A percentile compares a stretch with the other conserved stretches of the same genome.
phyloP scores from a whole-genome alignment of 225 moss, liverwort and hornwort species.

The Thuidium tamariscinum region DNA sequence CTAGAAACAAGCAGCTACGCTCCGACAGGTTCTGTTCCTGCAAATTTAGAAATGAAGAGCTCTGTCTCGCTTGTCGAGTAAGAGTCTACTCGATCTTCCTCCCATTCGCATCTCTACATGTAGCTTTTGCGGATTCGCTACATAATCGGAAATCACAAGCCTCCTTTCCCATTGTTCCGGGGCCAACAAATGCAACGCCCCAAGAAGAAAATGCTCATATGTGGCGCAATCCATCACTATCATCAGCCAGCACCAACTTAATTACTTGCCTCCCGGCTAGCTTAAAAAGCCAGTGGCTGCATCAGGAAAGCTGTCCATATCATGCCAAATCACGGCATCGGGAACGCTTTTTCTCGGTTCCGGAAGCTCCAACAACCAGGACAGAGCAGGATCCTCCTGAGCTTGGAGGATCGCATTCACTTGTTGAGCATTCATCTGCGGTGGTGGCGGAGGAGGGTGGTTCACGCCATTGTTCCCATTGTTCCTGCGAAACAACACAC shows the following conservation, averaged over 20 bases:
- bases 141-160: neutral
- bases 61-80: neutral
- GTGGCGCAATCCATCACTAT: neutral
- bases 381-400: neutral
- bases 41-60: neutral
- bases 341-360: neutral
- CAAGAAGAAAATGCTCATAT: neutral
- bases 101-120: neutral
- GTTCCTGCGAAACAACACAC: neutral
- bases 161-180: neutral
- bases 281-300: neutral
- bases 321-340: slow-evolving; percentile 5
- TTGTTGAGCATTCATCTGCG: neutral
- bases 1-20: neutral
- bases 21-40: neutral
- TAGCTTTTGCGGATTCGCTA: neutral
- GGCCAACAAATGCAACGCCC: neutral
- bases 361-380: neutral
- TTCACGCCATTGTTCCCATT: neutral
- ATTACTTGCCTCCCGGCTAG: neutral
- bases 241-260: neutral
- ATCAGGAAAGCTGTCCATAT: neutral
- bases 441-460: neutral
- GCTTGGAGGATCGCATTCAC: neutral
- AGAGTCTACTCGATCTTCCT: neutral